These are phyloP conservation scores for Epichloe hybrida DNA, from an alignment of 2,329 filamentous ascomycete species.

Conservation along the genomic window DNA sequence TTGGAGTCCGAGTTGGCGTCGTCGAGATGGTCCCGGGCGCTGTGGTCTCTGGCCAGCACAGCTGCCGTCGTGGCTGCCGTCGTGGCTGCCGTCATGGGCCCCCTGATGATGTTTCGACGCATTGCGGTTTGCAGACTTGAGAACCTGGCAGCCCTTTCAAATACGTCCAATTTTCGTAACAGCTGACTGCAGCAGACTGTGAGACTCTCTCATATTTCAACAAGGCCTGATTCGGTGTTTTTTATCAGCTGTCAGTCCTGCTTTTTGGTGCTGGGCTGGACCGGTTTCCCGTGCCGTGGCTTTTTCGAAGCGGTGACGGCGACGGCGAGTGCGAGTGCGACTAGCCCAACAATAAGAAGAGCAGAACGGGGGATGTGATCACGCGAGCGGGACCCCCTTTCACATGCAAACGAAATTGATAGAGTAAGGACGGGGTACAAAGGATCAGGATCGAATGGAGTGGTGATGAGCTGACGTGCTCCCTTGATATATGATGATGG, in stretches of 20 bases:
- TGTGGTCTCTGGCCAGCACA: slow-evolving; percentile 5
- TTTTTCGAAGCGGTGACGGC: background rate
- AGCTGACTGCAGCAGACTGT: background rate
- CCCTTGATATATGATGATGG: too few relatives aligned
- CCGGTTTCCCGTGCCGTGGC: too few relatives aligned
- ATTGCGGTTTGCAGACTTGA: background rate
- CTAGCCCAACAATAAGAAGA: background rate
- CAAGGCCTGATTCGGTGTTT: background rate
- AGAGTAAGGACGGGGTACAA: background rate
- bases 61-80: background rate
- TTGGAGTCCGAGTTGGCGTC: slow-evolving; percentile 16
- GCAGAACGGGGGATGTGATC: too few relatives aligned
- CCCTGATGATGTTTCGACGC: slow-evolving; percentile 1
- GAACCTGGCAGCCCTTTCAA: background rate
- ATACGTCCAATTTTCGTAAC: slow-evolving; percentile 2
- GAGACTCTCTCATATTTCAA: slow-evolving; percentile 7
- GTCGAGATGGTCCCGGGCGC: too few relatives aligned
- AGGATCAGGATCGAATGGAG: too few relatives aligned
- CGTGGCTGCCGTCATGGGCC: background rate
- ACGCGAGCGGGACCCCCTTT: background rate
- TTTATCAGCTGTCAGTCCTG: too few relatives aligned
- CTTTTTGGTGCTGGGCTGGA: background rate
- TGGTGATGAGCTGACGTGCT: too few relatives aligned
- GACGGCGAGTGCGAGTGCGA: too few relatives aligned
- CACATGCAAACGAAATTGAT: background rate